Evolutionary conservation across 169 alveolate genomes (phyloP), one percentile per base, ranked within the genome.

Genomic region (Babesia bovis): DNA sequence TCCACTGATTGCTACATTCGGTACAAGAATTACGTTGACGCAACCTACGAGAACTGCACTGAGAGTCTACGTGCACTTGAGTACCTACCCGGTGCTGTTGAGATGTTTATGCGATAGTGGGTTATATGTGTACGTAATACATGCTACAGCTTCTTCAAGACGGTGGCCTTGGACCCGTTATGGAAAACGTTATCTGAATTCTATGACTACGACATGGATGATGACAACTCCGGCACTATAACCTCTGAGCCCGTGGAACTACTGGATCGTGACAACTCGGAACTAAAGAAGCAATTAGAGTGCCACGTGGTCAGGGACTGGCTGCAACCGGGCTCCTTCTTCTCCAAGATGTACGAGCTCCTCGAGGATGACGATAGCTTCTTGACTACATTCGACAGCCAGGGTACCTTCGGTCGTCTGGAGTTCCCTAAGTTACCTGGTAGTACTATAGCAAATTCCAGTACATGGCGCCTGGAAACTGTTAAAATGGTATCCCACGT

Each of bases 351-450:
- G 33, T 66, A 66, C 50, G 85, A 87, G 30, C 42, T 87, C 47
- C 82, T 87, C 38, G 59, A 75, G 42, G 85, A 87, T 66, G 85
- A 72, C 53, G 83, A 84, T 9, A 4, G 74, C 32, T 81, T 81
- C 36, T 58, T 66, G 13, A 13, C 69, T 40, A 76, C 82, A 36
- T 81, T 87, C 60, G 85, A 81, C 57, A 77, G 78, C 45, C 75
- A 79, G 52, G 72, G 67, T 32, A 74, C 82, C 30, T 72, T 65
- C 44, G 82, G 85, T 32, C 59, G 76, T 33, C 66, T 87, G 57
- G 81, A 69, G 17, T 84, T 87, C 70, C 93, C 93, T n/a, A 74
- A 32, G 38, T 32, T 84, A 32, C 88, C 90, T 36, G 93, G 93
- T 15, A 83, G 82, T 47, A 36, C 68, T 25, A 70, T 85, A 0